Evolutionary conservation across 345 rosid species (phyloP).

Genomic region (Arabis alpina): DNA sequence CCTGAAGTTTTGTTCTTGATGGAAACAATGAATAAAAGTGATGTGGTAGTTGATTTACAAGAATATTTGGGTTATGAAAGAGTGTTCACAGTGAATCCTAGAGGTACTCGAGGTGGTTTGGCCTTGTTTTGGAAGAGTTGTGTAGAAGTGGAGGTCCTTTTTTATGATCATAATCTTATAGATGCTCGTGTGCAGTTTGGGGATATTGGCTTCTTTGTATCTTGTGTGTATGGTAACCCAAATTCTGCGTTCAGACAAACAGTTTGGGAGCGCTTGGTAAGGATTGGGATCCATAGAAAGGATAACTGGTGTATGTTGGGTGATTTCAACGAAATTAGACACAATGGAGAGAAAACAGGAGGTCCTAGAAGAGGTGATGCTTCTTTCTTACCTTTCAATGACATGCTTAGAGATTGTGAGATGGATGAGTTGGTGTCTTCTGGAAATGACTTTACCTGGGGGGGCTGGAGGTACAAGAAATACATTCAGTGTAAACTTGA

Average conservation of each 20-base stretch:
- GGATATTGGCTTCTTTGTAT: background rate
- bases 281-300: background rate
- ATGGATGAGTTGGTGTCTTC: background rate
- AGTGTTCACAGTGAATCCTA: no score
- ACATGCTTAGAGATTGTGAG: background rate
- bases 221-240: background rate
- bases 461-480: background rate
- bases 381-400: no score
- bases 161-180: background rate
- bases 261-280: background rate
- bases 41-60: no score
- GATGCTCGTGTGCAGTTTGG: background rate
- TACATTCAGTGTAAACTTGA: background rate
- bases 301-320: background rate
- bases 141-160: background rate
- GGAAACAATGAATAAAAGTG: no score
- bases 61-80: no score
- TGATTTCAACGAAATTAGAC: background rate
- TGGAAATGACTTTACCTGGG: background rate
- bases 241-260: rapidly evolving
- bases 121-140: no score
- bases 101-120: no score
- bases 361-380: no score
- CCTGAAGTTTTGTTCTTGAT: no score
- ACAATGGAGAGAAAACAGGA: background rate